These are phyloP conservation scores for Chlamydomonas schloesseri DNA, from an alignment of 139 green algal species.

Conservation along the genomic window DNA sequence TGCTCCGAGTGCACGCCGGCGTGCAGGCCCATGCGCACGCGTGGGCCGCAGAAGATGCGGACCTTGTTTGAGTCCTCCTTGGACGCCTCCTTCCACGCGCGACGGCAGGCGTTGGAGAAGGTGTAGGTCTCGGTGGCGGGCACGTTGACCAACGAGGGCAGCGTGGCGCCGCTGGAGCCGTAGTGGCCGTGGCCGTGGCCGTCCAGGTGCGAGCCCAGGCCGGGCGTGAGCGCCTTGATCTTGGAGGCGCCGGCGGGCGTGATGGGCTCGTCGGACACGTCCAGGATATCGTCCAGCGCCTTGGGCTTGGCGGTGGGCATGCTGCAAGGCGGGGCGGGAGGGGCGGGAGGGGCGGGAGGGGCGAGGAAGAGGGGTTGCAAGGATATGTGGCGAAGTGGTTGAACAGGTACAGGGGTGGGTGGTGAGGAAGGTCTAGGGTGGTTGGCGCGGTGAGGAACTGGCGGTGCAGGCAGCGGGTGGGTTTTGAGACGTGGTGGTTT, in stretches of 20 bases:
- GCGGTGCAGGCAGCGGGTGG: too few species aligned
- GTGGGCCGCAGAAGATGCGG: slow-evolving; percentile 42
- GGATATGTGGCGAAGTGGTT: background rate
- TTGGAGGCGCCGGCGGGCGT: slow-evolving; percentile 26
- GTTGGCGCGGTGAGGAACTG: too few species aligned
- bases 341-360: background rate
- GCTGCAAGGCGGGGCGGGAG: background rate
- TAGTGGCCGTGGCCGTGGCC: background rate
- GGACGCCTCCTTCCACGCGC: slow-evolving; percentile 46
- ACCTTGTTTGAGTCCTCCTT: slow-evolving; percentile 43
- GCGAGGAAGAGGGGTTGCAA: too few species aligned
- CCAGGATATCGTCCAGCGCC: slow-evolving; percentile 49
- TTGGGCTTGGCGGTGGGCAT: slow-evolving; percentile 43
- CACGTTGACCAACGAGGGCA: slow-evolving; percentile 46
- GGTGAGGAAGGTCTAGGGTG: too few species aligned
- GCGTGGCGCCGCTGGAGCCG: slow-evolving; percentile 27
- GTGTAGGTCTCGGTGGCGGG: slow-evolving; percentile 51
- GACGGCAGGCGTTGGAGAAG: slow-evolving; percentile 46
- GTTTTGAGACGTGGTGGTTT: background rate
- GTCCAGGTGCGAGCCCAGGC: slow-evolving; percentile 13
- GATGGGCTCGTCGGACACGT: slow-evolving; percentile 34
- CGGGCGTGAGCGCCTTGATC: slow-evolving; percentile 43
- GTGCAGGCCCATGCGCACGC: slow-evolving; percentile 53
- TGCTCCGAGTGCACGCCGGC: slow-evolving; percentile 43
- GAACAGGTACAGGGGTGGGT: background rate